Base-by-base conservation (phyloP, 2,329 filamentous ascomycete species). In the Aspergillus sp. region DNA sequence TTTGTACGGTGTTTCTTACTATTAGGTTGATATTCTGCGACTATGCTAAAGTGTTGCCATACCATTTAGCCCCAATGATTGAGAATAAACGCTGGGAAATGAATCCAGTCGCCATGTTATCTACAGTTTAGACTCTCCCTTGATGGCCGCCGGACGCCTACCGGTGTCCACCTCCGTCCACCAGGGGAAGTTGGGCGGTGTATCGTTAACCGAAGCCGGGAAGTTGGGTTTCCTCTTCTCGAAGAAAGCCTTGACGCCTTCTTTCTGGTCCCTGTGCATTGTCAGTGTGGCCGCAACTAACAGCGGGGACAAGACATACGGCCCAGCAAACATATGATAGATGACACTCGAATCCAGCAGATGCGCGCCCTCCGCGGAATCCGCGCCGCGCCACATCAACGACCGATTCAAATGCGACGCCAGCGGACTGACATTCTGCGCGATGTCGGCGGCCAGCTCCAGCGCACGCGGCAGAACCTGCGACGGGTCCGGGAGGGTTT, bases 401-500 rank as follows among this genome's bases (percentile, higher is more conserved):
- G 85, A 81, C 49, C 74, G 72, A 72, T 83, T 86, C 35, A 85
- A 49, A 42, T 73, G 68, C 6, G 72, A 74, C 16, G 75, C 73
- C 16, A 85, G 72, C 1, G 61, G 60, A 44, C 78, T 82, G 15
- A 78, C 78, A 45, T 83, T 82, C 44, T 61, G 60, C 1, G 74
- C 78, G 27, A 85, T 71, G 32, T 84, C 80, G 14, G 68, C 66
- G 1, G 82, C 81, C 16, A 85, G 60, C 47, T 72, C 72, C 25
- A 86, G 58, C 7, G 81, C 81, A 2, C 75, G 69, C 1, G 71
- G 67, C 26, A 86, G 51, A 6, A 86, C 80, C 36, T 70, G 63
- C 8, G 73, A 72, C 0, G 73, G 67, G 4, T 57, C 64, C 2
- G 73, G 65, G 2, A 81, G 62, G 10, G 76, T 62, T 53, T 85